Evolutionary conservation across 169 alveolate genomes (phyloP).

Genomic region (Plasmodium blacklocki): DNA sequence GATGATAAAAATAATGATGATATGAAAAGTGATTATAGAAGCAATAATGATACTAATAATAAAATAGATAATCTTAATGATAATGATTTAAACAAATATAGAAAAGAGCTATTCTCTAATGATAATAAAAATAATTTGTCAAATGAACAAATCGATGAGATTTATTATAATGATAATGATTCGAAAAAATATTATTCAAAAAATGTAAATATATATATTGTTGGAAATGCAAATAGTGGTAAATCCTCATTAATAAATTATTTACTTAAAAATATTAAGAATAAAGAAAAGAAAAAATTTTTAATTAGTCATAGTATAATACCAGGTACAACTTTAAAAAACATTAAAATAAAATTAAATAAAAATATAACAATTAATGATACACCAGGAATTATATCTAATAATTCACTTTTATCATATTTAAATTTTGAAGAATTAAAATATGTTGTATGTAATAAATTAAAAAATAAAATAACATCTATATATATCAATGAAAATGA

Average conservation of each 20-base stretch:
- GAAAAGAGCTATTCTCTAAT: background rate
- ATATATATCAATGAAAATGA: constrained; percentile 70
- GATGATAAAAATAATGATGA: background rate
- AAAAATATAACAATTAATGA: constrained; percentile 79
- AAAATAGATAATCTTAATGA: background rate
- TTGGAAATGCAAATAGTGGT: constrained; percentile 75
- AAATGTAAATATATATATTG: constrained; percentile 45
- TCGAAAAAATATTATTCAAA: constrained; percentile 1
- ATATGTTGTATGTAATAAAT: constrained; percentile 69
- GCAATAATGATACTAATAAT: background rate
- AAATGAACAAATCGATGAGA: background rate
- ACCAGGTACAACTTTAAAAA: constrained; percentile 86
- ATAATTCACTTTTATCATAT: constrained; percentile 79
- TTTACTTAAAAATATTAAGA: constrained; percentile 31
- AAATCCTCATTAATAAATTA: constrained; percentile 51
- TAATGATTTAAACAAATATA: background rate
- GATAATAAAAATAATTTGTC: background rate
- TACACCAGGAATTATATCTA: constrained; percentile 86
- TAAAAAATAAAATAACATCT: constrained; percentile 59
- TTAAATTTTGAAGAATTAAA: constrained; percentile 78
- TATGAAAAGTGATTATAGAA: background rate
- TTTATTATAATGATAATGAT: background rate
- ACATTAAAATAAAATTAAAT: constrained; percentile 79
- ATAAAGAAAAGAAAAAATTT: constrained; percentile 13
- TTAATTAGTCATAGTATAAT: constrained; percentile 80